Evolutionary conservation across 257 asterid species (phyloP), one percentile per base, ranked within the genome.

Genomic region (Solanum gandarillasii): DNA sequence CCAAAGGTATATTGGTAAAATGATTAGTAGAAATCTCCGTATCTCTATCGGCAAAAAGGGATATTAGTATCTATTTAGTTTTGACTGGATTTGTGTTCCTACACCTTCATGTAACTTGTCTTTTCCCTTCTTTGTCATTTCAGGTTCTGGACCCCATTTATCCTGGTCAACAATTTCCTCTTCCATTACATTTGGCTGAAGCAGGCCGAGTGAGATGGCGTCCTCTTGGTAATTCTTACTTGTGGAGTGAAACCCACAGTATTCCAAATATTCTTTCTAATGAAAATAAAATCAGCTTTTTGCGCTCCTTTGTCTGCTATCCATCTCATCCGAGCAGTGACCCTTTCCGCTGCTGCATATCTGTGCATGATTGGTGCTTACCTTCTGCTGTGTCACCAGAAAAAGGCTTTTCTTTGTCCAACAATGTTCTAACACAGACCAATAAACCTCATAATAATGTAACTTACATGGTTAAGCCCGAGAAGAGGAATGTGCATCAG

Each of bases 81-180:
- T 76, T 55, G n/a, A 43, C n/a, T 39, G 34, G 86, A 87, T 86
- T 73, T 84, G 74, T 25, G 74, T 89, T 82, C 74, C 73, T 86
- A 27, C 71, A 78, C 87, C n/a, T 84, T 35, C 36, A 87, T 58
- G 76, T 81, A 52, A 58, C 58, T 81, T 82, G 70, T 82, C 85
- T 16, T 81, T 25, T 46, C 29, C 85, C 68, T 46, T n/a, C 55
- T 72, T 71, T 89, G 23, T 85, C 70, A 55, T 90, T 89, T 88
- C 94, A 96, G 99, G 92, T 97, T 89, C 94, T 95, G 72, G 99
- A 98, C 62, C 98, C 99, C 43, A 91, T 97, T 94, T 91, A 90
- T 90, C 97, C 99, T 79, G 98, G 99, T 81, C 95, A 94, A 91
- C 98, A 95, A 92, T 95, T 95, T 93, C 99, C 99, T 31, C 95